phyloP scores from a whole-genome alignment of 2,329 filamentous ascomycete species.

The Exophiala phaeomuriformis region DNA sequence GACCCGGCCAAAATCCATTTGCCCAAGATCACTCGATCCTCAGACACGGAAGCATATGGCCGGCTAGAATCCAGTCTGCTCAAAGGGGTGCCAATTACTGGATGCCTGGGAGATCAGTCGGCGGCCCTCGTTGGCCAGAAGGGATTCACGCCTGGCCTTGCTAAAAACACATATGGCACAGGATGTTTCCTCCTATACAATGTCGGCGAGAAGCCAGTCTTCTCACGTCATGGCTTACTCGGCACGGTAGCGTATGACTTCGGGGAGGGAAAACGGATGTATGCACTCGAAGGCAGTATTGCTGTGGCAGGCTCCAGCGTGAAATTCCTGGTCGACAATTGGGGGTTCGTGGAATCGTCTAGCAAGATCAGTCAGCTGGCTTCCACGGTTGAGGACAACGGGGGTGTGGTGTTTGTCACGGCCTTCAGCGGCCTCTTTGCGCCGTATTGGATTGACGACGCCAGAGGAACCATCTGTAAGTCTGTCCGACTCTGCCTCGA shows the following conservation, averaged over 20 bases:
- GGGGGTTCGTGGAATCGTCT: slow-evolving; percentile 55
- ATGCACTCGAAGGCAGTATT: slow-evolving; percentile 77
- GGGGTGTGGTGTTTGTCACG: slow-evolving; percentile 79
- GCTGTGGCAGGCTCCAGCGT: slow-evolving; percentile 75
- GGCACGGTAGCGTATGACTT: slow-evolving; percentile 86
- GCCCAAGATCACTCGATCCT: slow-evolving; percentile 77
- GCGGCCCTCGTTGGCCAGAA: slow-evolving; percentile 79
- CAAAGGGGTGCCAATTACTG: slow-evolving; percentile 66
- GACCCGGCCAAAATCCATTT: slow-evolving; percentile 64
- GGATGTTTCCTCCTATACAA: slow-evolving; percentile 88
- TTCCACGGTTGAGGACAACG: slow-evolving; percentile 62
- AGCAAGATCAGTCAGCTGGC: slow-evolving; percentile 59
- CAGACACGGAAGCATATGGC: slow-evolving; percentile 66
- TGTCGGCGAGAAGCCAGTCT: slow-evolving; percentile 74
- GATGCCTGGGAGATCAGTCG: slow-evolving; percentile 80
- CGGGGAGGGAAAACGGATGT: slow-evolving; percentile 56
- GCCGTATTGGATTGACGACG: slow-evolving; percentile 91
- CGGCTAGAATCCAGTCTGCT: slow-evolving; percentile 57
- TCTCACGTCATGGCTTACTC: slow-evolving; percentile 73
- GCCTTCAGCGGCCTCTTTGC: slow-evolving; percentile 88
- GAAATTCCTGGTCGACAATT: slow-evolving; percentile 63
- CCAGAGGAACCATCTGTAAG: slow-evolving; percentile 71
- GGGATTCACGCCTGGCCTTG: slow-evolving; percentile 71
- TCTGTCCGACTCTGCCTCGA: no score
- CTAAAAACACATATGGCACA: slow-evolving; percentile 88